Evolutionary conservation across 1,139 yeast species (phyloP).

Genomic region (Sugiyamaella grinbergsii): DNA sequence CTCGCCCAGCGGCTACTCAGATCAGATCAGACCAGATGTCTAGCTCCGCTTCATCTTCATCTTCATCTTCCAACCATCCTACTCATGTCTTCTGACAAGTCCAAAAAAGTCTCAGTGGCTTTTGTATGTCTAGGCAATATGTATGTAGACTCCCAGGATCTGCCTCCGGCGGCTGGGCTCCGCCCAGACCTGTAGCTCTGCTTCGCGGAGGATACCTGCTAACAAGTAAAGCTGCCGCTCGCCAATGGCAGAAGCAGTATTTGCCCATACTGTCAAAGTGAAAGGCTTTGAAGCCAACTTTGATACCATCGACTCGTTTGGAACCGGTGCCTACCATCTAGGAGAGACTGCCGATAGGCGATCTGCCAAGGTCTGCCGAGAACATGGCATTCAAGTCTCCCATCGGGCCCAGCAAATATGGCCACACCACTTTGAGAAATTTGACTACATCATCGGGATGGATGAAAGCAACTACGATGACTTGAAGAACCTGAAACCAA

Average conservation of each 20-base stretch:
- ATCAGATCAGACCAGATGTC: too few species aligned
- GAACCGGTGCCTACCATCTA: constrained; percentile 80
- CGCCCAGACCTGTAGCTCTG: background rate
- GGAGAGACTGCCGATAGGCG: constrained; percentile 84
- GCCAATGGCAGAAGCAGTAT: constrained; percentile 97
- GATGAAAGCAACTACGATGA: constrained; percentile 48
- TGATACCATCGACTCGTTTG: constrained; percentile 74
- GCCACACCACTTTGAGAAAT: constrained; percentile 59
- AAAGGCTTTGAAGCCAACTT: constrained; percentile 50
- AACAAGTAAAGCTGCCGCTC: constrained; percentile 69
- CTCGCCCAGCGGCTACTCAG: too few species aligned
- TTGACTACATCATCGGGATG: constrained; percentile 88
- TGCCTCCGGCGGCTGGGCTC: background rate
- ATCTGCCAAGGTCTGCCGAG: constrained; percentile 65
- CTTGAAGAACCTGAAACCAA: constrained; percentile 62
- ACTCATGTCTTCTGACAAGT: constrained; percentile 10
- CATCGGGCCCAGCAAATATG: constrained; percentile 76
- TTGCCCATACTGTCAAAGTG: constrained; percentile 61
- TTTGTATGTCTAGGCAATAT: constrained; percentile 93
- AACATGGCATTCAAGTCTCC: constrained; percentile 71
- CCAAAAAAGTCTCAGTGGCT: constrained; percentile 29
- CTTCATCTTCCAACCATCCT: too few species aligned
- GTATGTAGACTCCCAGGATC: constrained; percentile 46
- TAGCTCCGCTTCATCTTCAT: too few species aligned
- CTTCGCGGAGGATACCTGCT: constrained; percentile 4